phyloP scores from a whole-genome alignment of 2,329 filamentous ascomycete species.

The Gyromitra esculenta region DNA sequence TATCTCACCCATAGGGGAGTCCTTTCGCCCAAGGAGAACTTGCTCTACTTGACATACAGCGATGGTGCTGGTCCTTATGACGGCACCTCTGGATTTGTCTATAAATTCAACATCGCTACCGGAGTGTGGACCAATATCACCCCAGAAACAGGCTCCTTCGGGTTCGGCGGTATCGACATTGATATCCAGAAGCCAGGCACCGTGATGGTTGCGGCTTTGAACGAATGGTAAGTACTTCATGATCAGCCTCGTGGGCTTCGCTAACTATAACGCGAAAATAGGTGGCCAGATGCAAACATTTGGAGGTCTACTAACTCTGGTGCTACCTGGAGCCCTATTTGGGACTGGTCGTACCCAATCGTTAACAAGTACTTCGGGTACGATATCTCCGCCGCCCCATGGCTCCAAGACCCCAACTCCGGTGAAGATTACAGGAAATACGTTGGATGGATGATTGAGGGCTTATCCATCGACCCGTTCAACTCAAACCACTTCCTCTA shows the following conservation, averaged over 20 bases:
- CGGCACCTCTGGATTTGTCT: slow-evolving; percentile 66
- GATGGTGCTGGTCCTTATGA: slow-evolving; percentile 70
- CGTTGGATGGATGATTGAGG: slow-evolving; percentile 71
- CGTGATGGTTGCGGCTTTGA: slow-evolving; percentile 68
- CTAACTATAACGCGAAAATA: slow-evolving; percentile 14
- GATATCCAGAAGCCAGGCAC: slow-evolving; percentile 68
- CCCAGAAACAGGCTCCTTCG: slow-evolving; percentile 64
- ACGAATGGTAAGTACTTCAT: slow-evolving; percentile 64
- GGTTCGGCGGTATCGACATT: slow-evolving; percentile 68
- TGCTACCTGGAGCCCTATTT: slow-evolving; percentile 66
- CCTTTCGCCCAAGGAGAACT: slow-evolving; percentile 65
- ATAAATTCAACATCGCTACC: slow-evolving; percentile 66
- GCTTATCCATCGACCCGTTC: slow-evolving; percentile 68
- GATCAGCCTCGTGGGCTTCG: background rate
- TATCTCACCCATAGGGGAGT: slow-evolving; percentile 68
- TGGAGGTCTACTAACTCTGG: slow-evolving; percentile 68
- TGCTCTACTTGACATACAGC: slow-evolving; percentile 67
- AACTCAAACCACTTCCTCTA: slow-evolving; percentile 71
- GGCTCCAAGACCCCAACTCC: slow-evolving; percentile 66
- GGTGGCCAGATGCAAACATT: slow-evolving; percentile 68
- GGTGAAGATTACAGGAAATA: slow-evolving; percentile 61
- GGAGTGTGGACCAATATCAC: slow-evolving; percentile 68
- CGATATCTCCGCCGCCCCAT: slow-evolving; percentile 65
- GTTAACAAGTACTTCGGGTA: slow-evolving; percentile 64
- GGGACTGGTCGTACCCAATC: slow-evolving; percentile 66